Percentiles rank a stretch among this genome's conserved stretches.
phyloP scores from a whole-genome alignment of 345 rosid species.

The Gossypium arboreum region DNA sequence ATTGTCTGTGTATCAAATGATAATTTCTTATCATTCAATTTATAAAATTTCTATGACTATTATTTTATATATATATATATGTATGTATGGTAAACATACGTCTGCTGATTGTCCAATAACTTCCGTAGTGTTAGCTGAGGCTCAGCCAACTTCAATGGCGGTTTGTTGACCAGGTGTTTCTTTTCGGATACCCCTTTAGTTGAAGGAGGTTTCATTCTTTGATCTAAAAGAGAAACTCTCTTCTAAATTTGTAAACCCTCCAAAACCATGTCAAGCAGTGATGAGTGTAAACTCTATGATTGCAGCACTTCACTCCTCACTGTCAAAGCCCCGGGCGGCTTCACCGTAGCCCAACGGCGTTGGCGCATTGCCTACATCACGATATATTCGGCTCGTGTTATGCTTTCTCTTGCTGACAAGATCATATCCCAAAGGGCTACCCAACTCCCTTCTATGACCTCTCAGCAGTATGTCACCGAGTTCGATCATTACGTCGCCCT shows the following conservation, averaged over 20 bases:
- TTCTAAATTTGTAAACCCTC: not conserved
- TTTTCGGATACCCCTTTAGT: not conserved
- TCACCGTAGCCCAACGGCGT: constrained; percentile 52
- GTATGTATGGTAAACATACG: not conserved
- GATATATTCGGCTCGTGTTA: constrained; percentile 47
- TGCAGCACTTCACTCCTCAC: constrained; percentile 29
- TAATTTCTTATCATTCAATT: no score
- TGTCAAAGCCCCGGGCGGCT: constrained; percentile 30
- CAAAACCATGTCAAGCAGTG: constrained; percentile 28
- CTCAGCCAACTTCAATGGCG: not conserved
- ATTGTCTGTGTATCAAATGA: no score
- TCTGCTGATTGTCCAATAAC: not conserved
- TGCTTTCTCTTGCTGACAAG: constrained; percentile 49
- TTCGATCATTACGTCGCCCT: constrained; percentile 27
- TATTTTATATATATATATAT: not conserved
- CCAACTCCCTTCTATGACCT: constrained; percentile 12
- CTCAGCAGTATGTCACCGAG: constrained; percentile 20
- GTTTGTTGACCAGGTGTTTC: not conserved
- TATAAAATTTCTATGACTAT: no score
- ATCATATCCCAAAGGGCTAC: constrained; percentile 20
- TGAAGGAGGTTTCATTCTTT: constrained; percentile 4
- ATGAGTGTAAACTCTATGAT: constrained; percentile 23
- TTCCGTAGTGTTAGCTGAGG: not conserved
- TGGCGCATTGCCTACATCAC: constrained; percentile 59
- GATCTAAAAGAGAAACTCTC: not conserved